phyloP scores from a whole-genome alignment of 2,329 filamentous ascomycete species.

The Ophiostoma ulmi region DNA sequence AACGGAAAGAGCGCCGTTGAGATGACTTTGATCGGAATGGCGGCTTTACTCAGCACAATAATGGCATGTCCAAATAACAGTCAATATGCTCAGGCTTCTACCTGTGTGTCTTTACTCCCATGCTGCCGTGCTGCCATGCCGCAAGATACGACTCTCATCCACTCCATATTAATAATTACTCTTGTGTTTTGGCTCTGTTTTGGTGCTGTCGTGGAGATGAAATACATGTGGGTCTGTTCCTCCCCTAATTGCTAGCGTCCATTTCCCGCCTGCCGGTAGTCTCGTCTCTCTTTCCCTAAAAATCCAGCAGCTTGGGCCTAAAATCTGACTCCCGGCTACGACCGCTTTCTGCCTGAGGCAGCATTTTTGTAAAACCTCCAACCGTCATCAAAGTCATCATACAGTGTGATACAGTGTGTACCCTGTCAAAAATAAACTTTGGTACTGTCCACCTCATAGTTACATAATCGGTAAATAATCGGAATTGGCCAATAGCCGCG shows the following conservation, averaged over 20 bases:
- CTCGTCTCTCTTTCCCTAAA: neutral
- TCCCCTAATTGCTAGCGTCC: conserved; percentile 3
- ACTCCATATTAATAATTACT: neutral
- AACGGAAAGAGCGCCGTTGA: neutral
- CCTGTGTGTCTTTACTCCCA: neutral
- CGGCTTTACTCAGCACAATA: neutral
- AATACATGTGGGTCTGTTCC: neutral
- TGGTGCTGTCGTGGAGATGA: neutral
- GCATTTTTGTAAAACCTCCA: neutral
- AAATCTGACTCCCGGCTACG: neutral
- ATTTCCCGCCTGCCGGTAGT: conserved; percentile 10
- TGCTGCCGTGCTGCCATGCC: neutral
- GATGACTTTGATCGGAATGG: neutral
- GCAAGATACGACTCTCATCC: neutral
- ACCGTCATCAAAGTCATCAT: neutral
- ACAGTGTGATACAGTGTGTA: neutral
- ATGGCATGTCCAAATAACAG: neutral
- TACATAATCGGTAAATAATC: conserved; percentile 21
- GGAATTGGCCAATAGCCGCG: conserved; percentile 24
- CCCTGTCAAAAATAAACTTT: neutral
- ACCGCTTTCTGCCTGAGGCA: conserved; percentile 20
- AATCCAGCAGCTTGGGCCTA: conserved; percentile 12
- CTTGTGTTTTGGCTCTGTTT: neutral
- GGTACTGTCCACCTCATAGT: neutral
- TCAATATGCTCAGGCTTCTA: too few relatives aligned